phyloP scores from a whole-genome alignment of 2,329 filamentous ascomycete genomes.

The Aspergillus fischeri region DNA sequence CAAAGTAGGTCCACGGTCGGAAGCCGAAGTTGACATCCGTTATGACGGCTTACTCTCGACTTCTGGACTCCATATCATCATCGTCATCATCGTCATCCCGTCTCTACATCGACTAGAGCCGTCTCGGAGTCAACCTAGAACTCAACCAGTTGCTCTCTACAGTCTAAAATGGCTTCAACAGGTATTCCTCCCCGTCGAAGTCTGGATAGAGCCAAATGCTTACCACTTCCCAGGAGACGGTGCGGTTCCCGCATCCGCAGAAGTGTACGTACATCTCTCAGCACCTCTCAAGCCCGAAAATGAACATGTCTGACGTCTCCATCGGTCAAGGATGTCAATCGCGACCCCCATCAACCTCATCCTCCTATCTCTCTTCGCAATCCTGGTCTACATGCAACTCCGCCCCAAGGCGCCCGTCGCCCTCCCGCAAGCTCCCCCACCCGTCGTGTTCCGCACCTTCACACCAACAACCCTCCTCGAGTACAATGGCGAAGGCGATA shows the following conservation, averaged over 20 bases:
- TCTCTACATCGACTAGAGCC: neutral
- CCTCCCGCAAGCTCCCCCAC: constrained; percentile 54
- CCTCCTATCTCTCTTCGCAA: constrained; percentile 54
- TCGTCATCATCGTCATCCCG: neutral
- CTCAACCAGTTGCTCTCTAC: neutral
- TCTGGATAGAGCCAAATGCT: constrained; percentile 2
- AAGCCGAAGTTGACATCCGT: neutral
- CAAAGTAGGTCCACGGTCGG: neutral
- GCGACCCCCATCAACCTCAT: constrained; percentile 60
- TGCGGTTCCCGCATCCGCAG: constrained; percentile 26
- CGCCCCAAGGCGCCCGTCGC: constrained; percentile 49
- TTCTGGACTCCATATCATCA: neutral
- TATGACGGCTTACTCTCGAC: neutral
- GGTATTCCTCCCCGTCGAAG: constrained; percentile 9
- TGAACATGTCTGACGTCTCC: constrained; percentile 1
- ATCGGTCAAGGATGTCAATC: constrained; percentile 46
- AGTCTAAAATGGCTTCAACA: constrained; percentile 14
- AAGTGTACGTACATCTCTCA: constrained; percentile 26
- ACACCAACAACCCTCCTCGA: constrained; percentile 79
- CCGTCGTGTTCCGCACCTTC: constrained; percentile 82
- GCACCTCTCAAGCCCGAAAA: neutral
- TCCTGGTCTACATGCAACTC: constrained; percentile 57
- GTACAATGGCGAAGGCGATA: constrained; percentile 70
- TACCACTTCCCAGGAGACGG: constrained; percentile 16
- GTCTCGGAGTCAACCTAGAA: neutral